phyloP scores from a whole-genome alignment of 139 green algal species.

The Microglena sp. region DNA sequence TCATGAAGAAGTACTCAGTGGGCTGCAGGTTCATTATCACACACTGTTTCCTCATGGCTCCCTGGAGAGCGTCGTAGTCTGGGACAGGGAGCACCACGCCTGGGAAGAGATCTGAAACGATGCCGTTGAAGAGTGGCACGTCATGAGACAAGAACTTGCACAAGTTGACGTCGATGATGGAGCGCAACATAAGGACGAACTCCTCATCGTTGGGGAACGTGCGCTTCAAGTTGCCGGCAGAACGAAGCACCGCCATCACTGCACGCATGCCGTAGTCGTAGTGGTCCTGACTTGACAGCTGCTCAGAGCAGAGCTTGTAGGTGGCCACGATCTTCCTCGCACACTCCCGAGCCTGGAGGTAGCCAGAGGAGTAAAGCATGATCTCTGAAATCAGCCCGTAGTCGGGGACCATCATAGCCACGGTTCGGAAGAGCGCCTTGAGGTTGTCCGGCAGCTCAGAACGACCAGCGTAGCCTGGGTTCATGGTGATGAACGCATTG shows the following conservation, averaged over 20 bases:
- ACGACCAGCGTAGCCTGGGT: conserved; percentile 55
- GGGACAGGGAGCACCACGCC: conserved; percentile 41
- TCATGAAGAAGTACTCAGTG: conserved; percentile 62
- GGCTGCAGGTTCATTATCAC: conserved; percentile 49
- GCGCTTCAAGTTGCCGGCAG: conserved; percentile 45
- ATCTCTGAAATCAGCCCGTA: conserved; percentile 67
- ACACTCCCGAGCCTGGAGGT: conserved; percentile 22
- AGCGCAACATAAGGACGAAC: conserved; percentile 63
- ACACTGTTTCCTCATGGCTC: conserved; percentile 50
- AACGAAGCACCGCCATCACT: conserved; percentile 66
- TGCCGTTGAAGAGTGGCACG: conserved; percentile 69
- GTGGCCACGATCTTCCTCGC: conserved; percentile 73
- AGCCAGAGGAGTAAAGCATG: conserved; percentile 61
- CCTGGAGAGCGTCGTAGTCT: conserved; percentile 49
- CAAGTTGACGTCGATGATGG: conserved; percentile 70
- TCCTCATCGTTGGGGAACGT: conserved; percentile 49
- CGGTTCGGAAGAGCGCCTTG: conserved; percentile 55
- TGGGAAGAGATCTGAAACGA: conserved; percentile 64
- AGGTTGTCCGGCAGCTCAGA: conserved; percentile 41
- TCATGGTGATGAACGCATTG: conserved; percentile 83
- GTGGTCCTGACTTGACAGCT: conserved; percentile 70
- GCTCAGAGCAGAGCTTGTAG: conserved; percentile 75
- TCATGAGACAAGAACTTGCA: conserved; percentile 81
- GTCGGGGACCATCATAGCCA: conserved; percentile 69
- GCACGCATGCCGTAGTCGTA: conserved; percentile 74